Evolutionary conservation across 352 stramenopile genomes (phyloP), one percentile per base, ranked within the genome.

Genomic region (Phytophthora kernoviae): DNA sequence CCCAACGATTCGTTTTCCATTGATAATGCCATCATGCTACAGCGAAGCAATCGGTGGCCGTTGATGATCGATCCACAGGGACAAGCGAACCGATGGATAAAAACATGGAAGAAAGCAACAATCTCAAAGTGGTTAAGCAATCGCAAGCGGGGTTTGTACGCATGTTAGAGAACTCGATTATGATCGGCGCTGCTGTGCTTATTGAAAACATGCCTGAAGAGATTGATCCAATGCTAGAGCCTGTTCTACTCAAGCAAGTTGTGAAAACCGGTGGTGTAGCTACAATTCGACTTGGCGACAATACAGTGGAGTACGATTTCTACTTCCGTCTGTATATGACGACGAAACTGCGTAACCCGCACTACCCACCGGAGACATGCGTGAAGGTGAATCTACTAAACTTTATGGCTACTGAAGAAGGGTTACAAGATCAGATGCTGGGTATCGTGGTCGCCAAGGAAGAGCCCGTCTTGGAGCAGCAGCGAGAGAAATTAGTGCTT

Each of bases 341-440:
- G 4, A 98, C 95, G 4, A 98, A 98, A 60, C 62, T 98, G 8
- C 77, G 83, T 0, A 98, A 98, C 52, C 96, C 96, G 30, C 94
- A 98, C 57, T 98, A 98, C 63, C 84, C 91, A 17, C 94, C 96
- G 0, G 96, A 98, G 66, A 88, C 94, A 18, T 98, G 91, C 54
- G 95, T 98, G n/a, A 98, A 98, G 62, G 95, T 98, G 1, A 98
- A 98, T 61, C 66, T 99, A 55, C 71, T 99, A 26, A 98, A 99
- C 65, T 99, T 98, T 49, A 98, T 98, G 88, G 93, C 93, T 11
- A 99, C 96, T 0, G 78, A 96, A 45, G 93, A 98, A 62, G 96
- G 96, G 0, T 65, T 99, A 34, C 87, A 98, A 63, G 96, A 99
- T 62, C 96, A 99, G 71, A 98, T 99, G 92, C 73, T 99, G 8